These are phyloP conservation scores for Globisporangium spinosum DNA, from an alignment of 352 stramenopile genomes.

Conservation along the genomic window DNA sequence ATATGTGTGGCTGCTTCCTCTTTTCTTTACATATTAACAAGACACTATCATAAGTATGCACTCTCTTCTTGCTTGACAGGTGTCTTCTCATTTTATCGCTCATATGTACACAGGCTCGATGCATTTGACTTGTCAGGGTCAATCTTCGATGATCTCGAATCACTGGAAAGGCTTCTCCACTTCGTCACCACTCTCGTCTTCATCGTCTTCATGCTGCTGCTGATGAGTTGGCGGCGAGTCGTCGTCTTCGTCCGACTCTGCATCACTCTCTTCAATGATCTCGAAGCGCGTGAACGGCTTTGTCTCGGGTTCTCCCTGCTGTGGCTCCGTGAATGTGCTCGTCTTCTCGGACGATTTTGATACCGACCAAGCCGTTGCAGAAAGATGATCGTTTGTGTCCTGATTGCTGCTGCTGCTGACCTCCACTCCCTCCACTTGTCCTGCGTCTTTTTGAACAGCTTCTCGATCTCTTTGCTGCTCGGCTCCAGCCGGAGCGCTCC, in stretches of 20 bases:
- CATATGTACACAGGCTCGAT: background rate
- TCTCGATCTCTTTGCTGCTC: constrained; percentile 64
- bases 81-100: background rate
- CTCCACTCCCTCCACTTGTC: constrained; percentile 59
- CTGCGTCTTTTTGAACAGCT: constrained; percentile 71
- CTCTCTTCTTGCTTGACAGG: background rate
- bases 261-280: constrained; percentile 54
- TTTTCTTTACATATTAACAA: constrained; percentile 5
- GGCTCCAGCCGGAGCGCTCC: constrained; percentile 62
- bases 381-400: constrained; percentile 10
- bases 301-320: constrained; percentile 1
- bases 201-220: constrained; percentile 7
- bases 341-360: constrained; percentile 6
- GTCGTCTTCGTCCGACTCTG: constrained; percentile 15
- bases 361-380: background rate
- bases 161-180: constrained; percentile 31
- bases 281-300: constrained; percentile 62
- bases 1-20: background rate
- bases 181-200: constrained; percentile 9
- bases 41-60: background rate
- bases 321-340: constrained; percentile 1
- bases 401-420: constrained; percentile 22
- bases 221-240: background rate
- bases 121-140: constrained; percentile 3
- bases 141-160: constrained; percentile 58